A percentile compares a stretch with the other conserved stretches of the same genome.
Evolutionary conservation across 352 stramenopile species (phyloP).

Genomic region (Globisporangium cederbergense): DNA sequence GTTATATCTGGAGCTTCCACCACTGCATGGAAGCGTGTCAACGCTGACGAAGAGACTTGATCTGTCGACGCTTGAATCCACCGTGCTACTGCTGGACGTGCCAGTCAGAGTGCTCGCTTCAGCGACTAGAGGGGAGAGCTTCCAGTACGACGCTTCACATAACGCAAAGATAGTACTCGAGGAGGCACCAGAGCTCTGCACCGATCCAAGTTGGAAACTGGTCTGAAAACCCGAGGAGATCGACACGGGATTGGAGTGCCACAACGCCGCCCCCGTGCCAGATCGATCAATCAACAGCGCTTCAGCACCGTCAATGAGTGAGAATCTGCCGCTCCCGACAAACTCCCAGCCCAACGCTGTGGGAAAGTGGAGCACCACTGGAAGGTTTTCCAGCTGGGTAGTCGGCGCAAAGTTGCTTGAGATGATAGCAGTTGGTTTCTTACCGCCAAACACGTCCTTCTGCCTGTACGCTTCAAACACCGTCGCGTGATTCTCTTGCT

Average conservation of each 20-base stretch:
- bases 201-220: slow-evolving; percentile 29
- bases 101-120: slow-evolving; percentile 22
- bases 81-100: background rate
- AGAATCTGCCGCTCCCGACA: slow-evolving; percentile 39
- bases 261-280: slow-evolving; percentile 39
- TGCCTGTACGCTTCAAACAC: slow-evolving; percentile 41
- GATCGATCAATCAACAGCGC: slow-evolving; percentile 26
- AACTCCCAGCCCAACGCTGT: slow-evolving; percentile 36
- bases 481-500: slow-evolving; percentile 70
- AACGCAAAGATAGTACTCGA: slow-evolving; percentile 49
- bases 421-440: slow-evolving; percentile 2
- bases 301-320: slow-evolving; percentile 22
- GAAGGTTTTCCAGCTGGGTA: slow-evolving; percentile 25
- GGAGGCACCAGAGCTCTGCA: background rate
- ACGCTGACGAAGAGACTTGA: slow-evolving; percentile 42
- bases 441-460: slow-evolving; percentile 3
- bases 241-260: slow-evolving; percentile 31
- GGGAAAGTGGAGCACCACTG: slow-evolving; percentile 39
- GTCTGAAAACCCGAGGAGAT: slow-evolving; percentile 55
- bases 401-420: slow-evolving; percentile 30
- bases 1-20: slow-evolving; percentile 25
- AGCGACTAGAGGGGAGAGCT: slow-evolving; percentile 46
- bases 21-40: background rate
- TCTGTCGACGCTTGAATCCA: slow-evolving; percentile 20
- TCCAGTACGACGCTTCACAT: slow-evolving; percentile 69